phyloP scores from a whole-genome alignment of 345 rosid species.

The Eutrema japonicum region DNA sequence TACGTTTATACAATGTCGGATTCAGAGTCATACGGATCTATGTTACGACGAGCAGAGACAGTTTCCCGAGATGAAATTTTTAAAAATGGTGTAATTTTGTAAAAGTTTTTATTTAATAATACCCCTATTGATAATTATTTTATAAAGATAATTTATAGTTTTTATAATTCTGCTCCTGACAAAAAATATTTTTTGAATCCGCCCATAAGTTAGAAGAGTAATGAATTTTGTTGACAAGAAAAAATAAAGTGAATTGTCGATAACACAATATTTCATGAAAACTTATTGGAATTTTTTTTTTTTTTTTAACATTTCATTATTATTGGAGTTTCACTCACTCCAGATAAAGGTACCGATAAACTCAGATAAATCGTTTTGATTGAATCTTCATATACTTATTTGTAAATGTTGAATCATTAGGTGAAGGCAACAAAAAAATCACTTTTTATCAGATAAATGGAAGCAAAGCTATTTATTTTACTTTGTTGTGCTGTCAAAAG shows the following conservation, averaged over 20 bases:
- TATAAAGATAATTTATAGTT: no score
- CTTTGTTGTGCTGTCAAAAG: constrained; percentile 42
- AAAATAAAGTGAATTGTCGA: constrained; percentile 3
- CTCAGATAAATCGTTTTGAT: constrained; percentile 15
- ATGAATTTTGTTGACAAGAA: neutral
- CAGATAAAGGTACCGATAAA: constrained; percentile 6
- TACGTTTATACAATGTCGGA: neutral
- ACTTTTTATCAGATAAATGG: constrained; percentile 26
- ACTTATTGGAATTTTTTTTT: no score
- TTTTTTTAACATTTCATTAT: no score
- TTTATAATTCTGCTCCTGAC: no score
- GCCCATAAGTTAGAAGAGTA: neutral
- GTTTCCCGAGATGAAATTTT: no score
- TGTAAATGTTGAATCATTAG: constrained; percentile 4
- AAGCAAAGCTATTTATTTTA: constrained; percentile 28
- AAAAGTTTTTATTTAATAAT: no score
- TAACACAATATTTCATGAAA: constrained; percentile 13
- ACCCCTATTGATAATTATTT: no score
- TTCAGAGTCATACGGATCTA: no score
- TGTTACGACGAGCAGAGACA: no score
- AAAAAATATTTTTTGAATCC: no score
- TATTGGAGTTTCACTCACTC: neutral
- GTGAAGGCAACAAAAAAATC: constrained; percentile 7
- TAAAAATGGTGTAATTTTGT: no score
- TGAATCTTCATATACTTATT: constrained; percentile 7